These are phyloP conservation scores for Fusarium ambrosium DNA, from an alignment of 2,329 filamentous ascomycete genomes.

Conservation along the genomic window DNA sequence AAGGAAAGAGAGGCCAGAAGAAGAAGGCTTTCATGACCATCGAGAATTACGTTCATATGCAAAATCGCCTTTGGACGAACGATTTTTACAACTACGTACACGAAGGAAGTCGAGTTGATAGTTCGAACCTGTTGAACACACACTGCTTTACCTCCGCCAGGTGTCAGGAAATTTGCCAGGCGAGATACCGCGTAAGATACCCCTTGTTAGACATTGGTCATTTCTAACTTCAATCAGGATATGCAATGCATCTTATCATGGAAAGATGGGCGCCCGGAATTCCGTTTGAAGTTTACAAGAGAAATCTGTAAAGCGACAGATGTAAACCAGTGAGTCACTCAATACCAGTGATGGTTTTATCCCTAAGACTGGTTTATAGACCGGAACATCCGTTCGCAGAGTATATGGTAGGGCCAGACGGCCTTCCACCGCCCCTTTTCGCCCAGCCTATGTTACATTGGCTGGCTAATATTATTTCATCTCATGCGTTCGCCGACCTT, in stretches of 20 bases:
- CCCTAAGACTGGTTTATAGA: background rate
- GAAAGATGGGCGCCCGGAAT: constrained; percentile 2
- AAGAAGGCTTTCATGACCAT: constrained; percentile 9
- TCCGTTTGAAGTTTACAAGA: constrained; percentile 1
- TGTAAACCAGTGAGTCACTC: background rate
- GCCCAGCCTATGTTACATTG: background rate
- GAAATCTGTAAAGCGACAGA: constrained; percentile 2
- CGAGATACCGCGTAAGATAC: constrained; percentile 6
- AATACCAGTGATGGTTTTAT: background rate
- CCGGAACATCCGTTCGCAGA: background rate
- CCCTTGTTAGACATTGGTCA: background rate
- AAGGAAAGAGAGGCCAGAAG: background rate
- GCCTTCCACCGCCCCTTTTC: background rate
- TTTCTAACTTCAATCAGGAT: constrained; percentile 8
- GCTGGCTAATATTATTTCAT: background rate
- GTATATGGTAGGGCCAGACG: background rate
- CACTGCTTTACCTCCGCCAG: constrained; percentile 13
- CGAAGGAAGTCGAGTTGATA: constrained; percentile 6
- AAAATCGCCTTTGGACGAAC: constrained; percentile 2
- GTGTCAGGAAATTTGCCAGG: constrained; percentile 14
- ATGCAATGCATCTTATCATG: background rate
- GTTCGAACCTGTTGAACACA: constrained; percentile 10
- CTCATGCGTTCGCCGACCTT: background rate
- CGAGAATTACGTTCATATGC: constrained; percentile 12
- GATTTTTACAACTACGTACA: constrained; percentile 14